phyloP scores from a whole-genome alignment of 148 eudicot species.

The Rhododendron henanense region DNA sequence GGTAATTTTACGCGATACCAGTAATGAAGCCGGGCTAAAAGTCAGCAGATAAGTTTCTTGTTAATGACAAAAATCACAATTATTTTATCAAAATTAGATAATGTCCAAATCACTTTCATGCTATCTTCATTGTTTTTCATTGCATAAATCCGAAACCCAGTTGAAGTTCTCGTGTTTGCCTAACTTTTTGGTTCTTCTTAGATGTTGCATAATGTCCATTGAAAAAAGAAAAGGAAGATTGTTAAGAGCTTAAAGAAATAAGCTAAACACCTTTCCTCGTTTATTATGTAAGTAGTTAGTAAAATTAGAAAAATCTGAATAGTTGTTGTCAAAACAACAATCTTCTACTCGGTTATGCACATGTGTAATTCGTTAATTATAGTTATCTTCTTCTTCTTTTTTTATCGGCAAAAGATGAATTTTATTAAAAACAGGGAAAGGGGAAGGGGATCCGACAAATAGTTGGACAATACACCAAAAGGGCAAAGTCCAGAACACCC shows the following conservation, averaged over 20 bases:
- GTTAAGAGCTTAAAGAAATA: not conserved
- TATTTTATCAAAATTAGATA: not conserved
- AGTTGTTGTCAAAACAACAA: not conserved
- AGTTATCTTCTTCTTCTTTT: not conserved
- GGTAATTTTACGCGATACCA: not conserved
- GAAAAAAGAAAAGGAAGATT: not conserved
- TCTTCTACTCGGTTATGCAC: not conserved
- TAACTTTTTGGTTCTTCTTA: not conserved
- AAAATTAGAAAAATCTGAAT: not conserved
- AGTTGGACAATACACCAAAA: too few species aligned
- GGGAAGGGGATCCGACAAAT: too few species aligned
- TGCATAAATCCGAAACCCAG: not conserved
- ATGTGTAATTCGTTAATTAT: not conserved
- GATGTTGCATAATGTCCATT: not conserved
- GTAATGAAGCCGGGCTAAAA: not conserved
- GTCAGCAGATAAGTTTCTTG: not conserved
- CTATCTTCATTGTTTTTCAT: not conserved
- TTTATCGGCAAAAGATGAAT: too few species aligned
- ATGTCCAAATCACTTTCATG: not conserved
- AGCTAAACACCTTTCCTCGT: not conserved
- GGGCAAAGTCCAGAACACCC: too few species aligned
- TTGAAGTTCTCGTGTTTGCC: not conserved
- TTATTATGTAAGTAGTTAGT: not conserved
- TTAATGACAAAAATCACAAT: too few species aligned
- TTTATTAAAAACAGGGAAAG: too few species aligned